Conservation (phyloP, 2,329 filamentous ascomycete genomes). For the Exophiala oligosperma region DNA sequence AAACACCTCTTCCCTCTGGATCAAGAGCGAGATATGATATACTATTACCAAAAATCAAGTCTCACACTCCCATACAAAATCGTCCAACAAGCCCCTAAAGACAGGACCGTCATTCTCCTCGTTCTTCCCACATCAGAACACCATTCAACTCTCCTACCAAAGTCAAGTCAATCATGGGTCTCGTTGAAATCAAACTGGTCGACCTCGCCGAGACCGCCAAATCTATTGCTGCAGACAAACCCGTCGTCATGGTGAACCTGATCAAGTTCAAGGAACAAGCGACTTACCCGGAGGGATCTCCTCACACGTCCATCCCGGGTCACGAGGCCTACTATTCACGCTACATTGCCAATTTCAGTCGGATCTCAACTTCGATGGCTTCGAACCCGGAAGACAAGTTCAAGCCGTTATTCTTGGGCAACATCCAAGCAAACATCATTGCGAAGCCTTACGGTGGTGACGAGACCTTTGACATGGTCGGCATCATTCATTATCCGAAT, state of each 20-base stretch:
- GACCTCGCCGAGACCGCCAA: neutral
- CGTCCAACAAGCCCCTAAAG: too few relatives aligned
- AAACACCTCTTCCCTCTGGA: too few relatives aligned
- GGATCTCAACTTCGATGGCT: neutral
- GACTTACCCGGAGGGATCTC: neutral
- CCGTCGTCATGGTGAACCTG: conserved; percentile 5
- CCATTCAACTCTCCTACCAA: neutral
- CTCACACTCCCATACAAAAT: too few relatives aligned
- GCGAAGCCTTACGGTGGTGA: neutral
- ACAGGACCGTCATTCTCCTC: neutral
- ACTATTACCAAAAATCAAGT: too few relatives aligned
- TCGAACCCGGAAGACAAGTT: neutral
- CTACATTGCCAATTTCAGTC: neutral
- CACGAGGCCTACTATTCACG: neutral
- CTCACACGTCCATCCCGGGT: neutral
- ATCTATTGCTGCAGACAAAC: neutral
- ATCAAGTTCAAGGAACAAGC: conserved; percentile 1
- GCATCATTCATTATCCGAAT: neutral
- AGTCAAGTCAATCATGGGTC: neutral
- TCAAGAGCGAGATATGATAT: too few relatives aligned
- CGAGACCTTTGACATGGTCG: conserved; percentile 1
- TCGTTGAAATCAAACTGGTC: conserved; percentile 2
- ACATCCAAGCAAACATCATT: neutral
- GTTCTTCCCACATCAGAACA: neutral
- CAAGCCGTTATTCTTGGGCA: conserved; percentile 4